phyloP scores from a whole-genome alignment of 176 grass and related monocot genomes.

The Lolium perenne region DNA sequence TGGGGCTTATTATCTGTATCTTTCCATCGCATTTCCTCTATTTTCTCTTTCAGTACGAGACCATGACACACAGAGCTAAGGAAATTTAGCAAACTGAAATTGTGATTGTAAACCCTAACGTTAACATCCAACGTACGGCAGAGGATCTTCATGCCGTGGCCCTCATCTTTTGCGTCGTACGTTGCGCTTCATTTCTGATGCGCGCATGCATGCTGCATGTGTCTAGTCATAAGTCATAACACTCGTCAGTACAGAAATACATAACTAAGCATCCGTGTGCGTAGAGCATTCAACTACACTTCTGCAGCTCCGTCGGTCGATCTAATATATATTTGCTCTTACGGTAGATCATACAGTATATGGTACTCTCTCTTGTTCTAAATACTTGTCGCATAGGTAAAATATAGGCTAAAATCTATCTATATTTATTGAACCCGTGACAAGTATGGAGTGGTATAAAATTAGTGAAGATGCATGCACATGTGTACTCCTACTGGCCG shows the following conservation, averaged over 20 bases:
- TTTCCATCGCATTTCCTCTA: neutral
- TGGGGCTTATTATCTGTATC: no score
- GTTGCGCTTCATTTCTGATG: neutral
- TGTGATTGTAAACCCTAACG: neutral
- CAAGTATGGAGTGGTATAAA: neutral
- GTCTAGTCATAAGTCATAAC: neutral
- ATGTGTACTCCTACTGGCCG: neutral
- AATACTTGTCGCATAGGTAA: no score
- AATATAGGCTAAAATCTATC: no score
- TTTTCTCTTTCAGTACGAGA: neutral
- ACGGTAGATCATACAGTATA: no score
- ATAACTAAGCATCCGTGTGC: neutral
- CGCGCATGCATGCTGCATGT: neutral
- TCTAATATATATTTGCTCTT: neutral
- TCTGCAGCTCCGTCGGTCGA: neutral
- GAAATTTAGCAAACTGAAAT: neutral
- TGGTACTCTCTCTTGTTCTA: neutral
- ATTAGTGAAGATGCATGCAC: neutral
- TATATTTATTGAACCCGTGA: no score
- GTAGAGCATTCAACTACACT: no score
- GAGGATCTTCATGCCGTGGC: neutral
- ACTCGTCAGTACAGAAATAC: neutral
- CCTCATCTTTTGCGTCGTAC: slow-evolving; percentile 4
- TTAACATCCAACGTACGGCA: neutral
- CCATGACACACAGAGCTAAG: neutral